These are phyloP conservation scores for Pseudoturritis turrita DNA, from an alignment of 345 rosid genomes.

Conservation along the genomic window DNA sequence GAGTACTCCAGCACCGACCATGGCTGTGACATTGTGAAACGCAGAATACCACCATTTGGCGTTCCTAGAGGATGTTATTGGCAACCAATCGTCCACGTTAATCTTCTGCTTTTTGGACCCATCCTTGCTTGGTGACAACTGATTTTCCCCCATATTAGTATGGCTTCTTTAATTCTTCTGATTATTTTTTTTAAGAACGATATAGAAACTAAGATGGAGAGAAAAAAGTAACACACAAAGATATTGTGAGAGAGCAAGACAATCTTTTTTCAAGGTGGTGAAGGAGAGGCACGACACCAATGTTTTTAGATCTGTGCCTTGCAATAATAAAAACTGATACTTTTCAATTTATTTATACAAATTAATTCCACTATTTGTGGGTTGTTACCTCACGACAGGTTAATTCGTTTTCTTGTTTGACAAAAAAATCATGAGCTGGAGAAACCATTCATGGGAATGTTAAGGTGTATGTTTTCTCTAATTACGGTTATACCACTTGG, in stretches of 20 bases:
- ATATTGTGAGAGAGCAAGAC: neutral
- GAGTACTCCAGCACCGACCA: slow-evolving; percentile 92
- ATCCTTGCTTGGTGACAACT: neutral
- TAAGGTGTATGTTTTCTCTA: neutral
- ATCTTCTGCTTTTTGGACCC: slow-evolving; percentile 24
- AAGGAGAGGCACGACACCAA: neutral
- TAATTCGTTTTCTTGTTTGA: neutral
- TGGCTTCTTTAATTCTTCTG: neutral
- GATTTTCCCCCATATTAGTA: neutral
- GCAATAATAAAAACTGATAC: neutral
- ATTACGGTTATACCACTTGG: neutral
- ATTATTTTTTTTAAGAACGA: neutral
- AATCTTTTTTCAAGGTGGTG: neutral
- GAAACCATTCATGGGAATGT: neutral
- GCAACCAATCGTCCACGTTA: slow-evolving; percentile 70
- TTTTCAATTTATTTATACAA: neutral
- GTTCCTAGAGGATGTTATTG: slow-evolving; percentile 57
- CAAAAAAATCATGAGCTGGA: neutral
- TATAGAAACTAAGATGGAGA: neutral
- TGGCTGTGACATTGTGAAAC: slow-evolving; percentile 89
- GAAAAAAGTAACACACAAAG: neutral
- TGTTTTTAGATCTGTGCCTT: neutral
- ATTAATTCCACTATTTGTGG: neutral
- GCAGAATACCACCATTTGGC: slow-evolving; percentile 94
- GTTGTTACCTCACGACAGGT: neutral